phyloP scores from a whole-genome alignment of 441 rosid genomes.

The Pelargonium citronellum region DNA sequence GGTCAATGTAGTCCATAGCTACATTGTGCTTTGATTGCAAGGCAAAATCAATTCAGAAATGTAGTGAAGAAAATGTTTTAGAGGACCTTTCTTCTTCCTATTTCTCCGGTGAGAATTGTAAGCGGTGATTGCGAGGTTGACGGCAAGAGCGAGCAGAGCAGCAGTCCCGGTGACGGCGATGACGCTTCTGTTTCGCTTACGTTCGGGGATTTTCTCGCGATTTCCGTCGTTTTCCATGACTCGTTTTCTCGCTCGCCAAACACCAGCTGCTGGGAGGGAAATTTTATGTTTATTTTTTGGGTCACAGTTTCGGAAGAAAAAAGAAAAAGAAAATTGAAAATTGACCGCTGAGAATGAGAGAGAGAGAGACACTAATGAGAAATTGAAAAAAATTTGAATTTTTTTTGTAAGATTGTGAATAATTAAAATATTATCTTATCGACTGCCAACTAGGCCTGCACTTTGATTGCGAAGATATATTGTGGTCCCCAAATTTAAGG shows the following conservation, averaged over 20 bases:
- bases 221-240: constrained; percentile 33
- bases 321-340: constrained; percentile 7
- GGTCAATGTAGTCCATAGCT: neutral
- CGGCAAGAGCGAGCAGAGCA: constrained; percentile 59
- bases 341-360: neutral
- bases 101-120: constrained; percentile 41
- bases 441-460: too few species aligned
- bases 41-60: neutral
- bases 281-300: constrained; percentile 11
- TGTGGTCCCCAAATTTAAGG: too few species aligned
- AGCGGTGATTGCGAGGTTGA: constrained; percentile 57
- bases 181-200: constrained; percentile 35
- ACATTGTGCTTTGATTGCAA: neutral
- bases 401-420: too few species aligned
- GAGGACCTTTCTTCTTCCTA: constrained; percentile 50
- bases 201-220: constrained; percentile 32
- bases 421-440: too few species aligned
- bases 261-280: constrained; percentile 43
- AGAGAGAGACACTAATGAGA: too few species aligned
- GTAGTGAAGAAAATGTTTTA: neutral
- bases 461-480: too few species aligned
- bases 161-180: constrained; percentile 70
- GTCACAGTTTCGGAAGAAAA: neutral
- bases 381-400: too few species aligned
- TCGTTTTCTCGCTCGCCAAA: constrained; percentile 24